A percentile compares a stretch with the other conserved stretches of the same genome.
Evolutionary conservation across 2,329 filamentous ascomycete genomes (phyloP).

Genomic region (Hymenoscyphus fructigenus): DNA sequence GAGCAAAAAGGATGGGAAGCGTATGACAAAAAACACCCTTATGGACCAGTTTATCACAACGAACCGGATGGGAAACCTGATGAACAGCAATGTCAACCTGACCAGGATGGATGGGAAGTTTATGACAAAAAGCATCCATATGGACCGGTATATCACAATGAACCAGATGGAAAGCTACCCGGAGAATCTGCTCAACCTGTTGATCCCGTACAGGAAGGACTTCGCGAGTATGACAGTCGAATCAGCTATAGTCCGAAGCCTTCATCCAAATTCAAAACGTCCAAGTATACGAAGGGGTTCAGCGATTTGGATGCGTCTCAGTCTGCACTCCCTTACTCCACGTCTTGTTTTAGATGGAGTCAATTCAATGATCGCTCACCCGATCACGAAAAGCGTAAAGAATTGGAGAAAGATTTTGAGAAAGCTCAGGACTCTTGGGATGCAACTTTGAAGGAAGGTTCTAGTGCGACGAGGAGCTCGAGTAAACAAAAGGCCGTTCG

Average conservation of each 20-base stretch:
- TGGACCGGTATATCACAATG: conserved; percentile 26
- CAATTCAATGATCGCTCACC: too few species aligned
- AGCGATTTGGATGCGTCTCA: not conserved
- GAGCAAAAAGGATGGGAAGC: conserved; percentile 39
- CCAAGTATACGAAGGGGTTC: not conserved
- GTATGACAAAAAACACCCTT: conserved; percentile 38
- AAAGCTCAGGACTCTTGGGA: not conserved
- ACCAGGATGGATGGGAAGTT: conserved; percentile 38
- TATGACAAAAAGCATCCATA: conserved; percentile 39
- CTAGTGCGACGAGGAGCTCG: not conserved
- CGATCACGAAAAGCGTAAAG: not conserved
- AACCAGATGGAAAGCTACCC: conserved; percentile 18
- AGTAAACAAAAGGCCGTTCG: not conserved
- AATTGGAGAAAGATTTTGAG: not conserved
- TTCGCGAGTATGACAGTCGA: conserved; percentile 41
- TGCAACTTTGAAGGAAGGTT: not conserved
- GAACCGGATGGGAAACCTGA: conserved; percentile 27
- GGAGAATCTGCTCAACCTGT: conserved; percentile 10
- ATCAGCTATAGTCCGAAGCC: conserved; percentile 26
- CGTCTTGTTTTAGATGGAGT: not conserved
- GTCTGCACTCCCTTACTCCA: not conserved
- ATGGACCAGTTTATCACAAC: conserved; percentile 26
- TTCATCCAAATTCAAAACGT: conserved; percentile 25
- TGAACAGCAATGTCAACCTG: conserved; percentile 9
- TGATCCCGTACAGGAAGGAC: conserved; percentile 38